Evolutionary conservation across 495 filamentous ascomycete genomes (phyloP).

Genomic region (Letharia columbiana): DNA sequence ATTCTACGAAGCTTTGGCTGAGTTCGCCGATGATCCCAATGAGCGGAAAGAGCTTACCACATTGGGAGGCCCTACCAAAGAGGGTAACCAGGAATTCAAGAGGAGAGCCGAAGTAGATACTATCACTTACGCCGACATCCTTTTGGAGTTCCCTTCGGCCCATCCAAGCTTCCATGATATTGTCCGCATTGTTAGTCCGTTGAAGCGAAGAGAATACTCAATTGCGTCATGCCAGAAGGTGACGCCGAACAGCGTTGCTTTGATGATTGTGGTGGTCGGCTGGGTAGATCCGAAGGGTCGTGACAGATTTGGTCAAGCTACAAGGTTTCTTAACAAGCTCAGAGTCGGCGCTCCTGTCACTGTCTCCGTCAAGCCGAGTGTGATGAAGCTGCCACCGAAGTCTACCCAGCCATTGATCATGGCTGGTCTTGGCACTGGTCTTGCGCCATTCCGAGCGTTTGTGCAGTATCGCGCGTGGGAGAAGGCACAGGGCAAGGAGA

Average conservation of each 20-base stretch:
- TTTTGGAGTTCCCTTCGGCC: constrained; percentile 80
- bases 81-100: constrained; percentile 92
- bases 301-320: constrained; percentile 86
- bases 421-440: constrained; percentile 96
- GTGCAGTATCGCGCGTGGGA: constrained; percentile 97
- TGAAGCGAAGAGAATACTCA: constrained; percentile 96
- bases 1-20: constrained; percentile 88
- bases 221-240: constrained; percentile 95
- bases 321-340: constrained; percentile 72
- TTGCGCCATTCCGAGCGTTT: constrained; percentile 96
- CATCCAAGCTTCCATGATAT: constrained; percentile 87
- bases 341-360: constrained; percentile 68
- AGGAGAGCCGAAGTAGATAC: constrained; percentile 88
- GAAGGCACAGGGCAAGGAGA: constrained; percentile 87
- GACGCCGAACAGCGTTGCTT: constrained; percentile 72
- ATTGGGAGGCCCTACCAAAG: constrained; percentile 56
- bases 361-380: constrained; percentile 90
- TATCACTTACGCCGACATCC: constrained; percentile 81
- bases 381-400: constrained; percentile 87
- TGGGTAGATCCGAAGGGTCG: constrained; percentile 87
- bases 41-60: constrained; percentile 74
- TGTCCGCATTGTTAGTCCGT: constrained; percentile 74
- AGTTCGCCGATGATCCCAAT: constrained; percentile 71
- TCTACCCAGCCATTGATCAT: constrained; percentile 92
- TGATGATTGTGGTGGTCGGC: constrained; percentile 95